Evolutionary conservation across 441 rosid genomes (phyloP).

Genomic region (Sinapis alba): DNA sequence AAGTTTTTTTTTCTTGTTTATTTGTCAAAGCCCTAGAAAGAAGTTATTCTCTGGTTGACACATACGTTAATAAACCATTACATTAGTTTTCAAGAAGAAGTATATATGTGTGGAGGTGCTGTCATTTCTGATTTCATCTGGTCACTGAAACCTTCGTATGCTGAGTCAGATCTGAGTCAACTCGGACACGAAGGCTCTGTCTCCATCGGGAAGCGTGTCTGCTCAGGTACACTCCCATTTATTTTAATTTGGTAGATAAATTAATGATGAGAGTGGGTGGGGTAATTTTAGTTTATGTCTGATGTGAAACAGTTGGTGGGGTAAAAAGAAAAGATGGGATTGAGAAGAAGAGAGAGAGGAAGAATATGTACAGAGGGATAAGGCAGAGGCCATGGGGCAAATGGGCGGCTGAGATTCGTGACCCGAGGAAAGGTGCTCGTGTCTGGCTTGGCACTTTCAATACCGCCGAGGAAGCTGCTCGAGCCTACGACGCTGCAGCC

Average conservation of each 20-base stretch:
- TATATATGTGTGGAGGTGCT: slow-evolving; percentile 87
- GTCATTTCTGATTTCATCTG: slow-evolving; percentile 49
- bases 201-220: slow-evolving; percentile 34
- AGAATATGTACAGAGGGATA: slow-evolving; percentile 80
- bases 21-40: neutral
- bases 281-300: neutral
- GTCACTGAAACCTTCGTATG: slow-evolving; percentile 4
- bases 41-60: neutral
- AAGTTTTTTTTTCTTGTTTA: neutral
- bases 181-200: slow-evolving; percentile 12
- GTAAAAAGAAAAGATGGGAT: slow-evolving; percentile 14
- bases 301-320: slow-evolving; percentile 31
- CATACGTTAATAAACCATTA: too few relatives aligned
- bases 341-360: slow-evolving; percentile 61
- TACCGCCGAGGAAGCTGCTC: slow-evolving; percentile 89
- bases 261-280: slow-evolving; percentile 18
- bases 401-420: slow-evolving; percentile 96
- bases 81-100: neutral
- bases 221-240: slow-evolving; percentile 38
- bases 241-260: neutral
- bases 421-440: slow-evolving; percentile 83
- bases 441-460: slow-evolving; percentile 94
- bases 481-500: slow-evolving; percentile 84
- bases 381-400: slow-evolving; percentile 94
- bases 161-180: slow-evolving; percentile 26